Evolutionary conservation across 2,329 filamentous ascomycete genomes (phyloP), one percentile per base, ranked within the genome.

Genomic region (Mycosphaerelloides madeirae): DNA sequence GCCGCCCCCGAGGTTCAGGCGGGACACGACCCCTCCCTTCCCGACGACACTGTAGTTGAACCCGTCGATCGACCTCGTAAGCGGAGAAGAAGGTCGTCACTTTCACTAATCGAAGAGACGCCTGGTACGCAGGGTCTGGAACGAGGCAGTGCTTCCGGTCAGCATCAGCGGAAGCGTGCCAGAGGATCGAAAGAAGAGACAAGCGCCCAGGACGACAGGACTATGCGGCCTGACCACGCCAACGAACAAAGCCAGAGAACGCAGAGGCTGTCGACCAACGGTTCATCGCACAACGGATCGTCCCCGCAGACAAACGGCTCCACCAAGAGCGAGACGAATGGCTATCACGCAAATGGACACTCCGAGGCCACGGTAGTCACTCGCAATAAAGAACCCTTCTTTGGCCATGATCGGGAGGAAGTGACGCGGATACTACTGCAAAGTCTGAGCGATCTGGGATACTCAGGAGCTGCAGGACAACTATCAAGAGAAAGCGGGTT

Each of bases 361-460:
- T 34, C 32, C 15, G 49, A 47, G 15, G 48, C 41, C 11, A 43
- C 53, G 43, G 46, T 48, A 44, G 38, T 37, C 32, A 39, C 18
- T 41, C 60, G 60, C 18, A 58, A 55, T 31, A 46, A 60, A 15
- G 58, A 65, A 20, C 71, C 72, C 28, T 97, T 94, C 65, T 84
- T 82, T 61, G 90, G 89, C 14, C 91, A 97, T 63, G 81, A 93
- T 62, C 81, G 88, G 63, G 89, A 95, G 72, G 91, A 98, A 70
- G 84, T 97, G 34, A 95, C 91, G 4, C 78, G 93, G 42, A 85
- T 97, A 52, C 69, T 98, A 58, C 93, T 98, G 59, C 93, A 98
- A 67, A 86, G 89, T 29, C 70, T 98, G 53, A 80, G 82, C 18
- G 91, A 96, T 64, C 76, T 98, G 70, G 93, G 93, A 2, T 96